Evolutionary conservation across 2,329 filamentous ascomycete species (phyloP).

Genomic region (Penicillium concentricum): DNA sequence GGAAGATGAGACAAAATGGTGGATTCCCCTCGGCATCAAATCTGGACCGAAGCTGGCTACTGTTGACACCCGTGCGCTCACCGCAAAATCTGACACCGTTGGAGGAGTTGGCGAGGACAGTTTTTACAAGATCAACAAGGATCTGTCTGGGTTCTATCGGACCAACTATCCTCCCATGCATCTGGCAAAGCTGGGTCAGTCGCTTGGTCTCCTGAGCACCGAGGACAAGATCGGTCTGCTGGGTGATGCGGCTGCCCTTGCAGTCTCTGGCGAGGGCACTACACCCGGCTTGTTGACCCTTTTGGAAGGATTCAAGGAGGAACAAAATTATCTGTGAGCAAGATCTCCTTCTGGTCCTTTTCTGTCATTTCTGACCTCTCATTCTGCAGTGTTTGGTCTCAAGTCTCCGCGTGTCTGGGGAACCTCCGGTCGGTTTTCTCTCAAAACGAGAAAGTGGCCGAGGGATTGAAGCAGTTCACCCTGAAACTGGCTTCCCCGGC

Average conservation of each 20-base stretch:
- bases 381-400: conserved; percentile 68
- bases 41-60: conserved; percentile 66
- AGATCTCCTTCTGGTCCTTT: background rate
- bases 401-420: conserved; percentile 73
- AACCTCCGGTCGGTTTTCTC: conserved; percentile 83
- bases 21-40: conserved; percentile 85
- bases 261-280: conserved; percentile 79
- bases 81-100: conserved; percentile 73
- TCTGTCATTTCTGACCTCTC: conserved; percentile 16
- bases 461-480: conserved; percentile 74
- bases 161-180: conserved; percentile 89
- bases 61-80: conserved; percentile 66
- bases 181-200: conserved; percentile 74
- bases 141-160: conserved; percentile 85
- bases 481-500: conserved; percentile 73
- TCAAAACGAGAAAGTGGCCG: conserved; percentile 68
- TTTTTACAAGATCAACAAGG: conserved; percentile 93
- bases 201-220: conserved; percentile 71
- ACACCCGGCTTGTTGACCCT: conserved; percentile 81
- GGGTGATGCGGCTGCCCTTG: conserved; percentile 84
- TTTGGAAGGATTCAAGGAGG: conserved; percentile 76
- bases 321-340: conserved; percentile 71
- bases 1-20: conserved; percentile 92
- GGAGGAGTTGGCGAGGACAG: conserved; percentile 63
- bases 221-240: conserved; percentile 93